Evolutionary conservation across 78 protist species (phyloP).

Genomic region (Dictyostelium intermedium): DNA sequence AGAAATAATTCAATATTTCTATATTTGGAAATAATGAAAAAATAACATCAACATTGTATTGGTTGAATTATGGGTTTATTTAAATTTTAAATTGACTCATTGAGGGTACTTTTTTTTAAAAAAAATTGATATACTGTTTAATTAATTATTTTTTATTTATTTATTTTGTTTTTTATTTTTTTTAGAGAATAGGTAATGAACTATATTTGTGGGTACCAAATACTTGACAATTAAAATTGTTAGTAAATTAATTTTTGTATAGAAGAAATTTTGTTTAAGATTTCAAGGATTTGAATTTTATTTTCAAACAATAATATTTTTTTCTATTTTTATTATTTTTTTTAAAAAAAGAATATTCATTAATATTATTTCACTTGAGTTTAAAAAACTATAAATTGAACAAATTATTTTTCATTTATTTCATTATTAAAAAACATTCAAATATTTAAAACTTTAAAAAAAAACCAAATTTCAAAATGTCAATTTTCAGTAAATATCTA

Average conservation of each 20-base stretch:
- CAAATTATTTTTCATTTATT: not conserved
- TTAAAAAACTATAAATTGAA: not conserved
- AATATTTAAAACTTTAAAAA: not conserved
- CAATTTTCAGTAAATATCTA: not conserved
- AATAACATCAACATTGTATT: not conserved
- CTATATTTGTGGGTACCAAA: not conserved
- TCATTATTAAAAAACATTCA: not conserved
- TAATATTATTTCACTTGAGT: not conserved
- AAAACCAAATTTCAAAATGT: not conserved
- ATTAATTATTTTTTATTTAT: too few species aligned
- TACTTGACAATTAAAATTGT: not conserved
- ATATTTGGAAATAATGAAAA: not conserved
- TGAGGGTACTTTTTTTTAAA: not conserved
- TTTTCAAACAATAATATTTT: not conserved
- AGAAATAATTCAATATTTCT: not conserved
- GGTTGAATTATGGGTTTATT: not conserved
- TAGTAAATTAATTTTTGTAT: not conserved
- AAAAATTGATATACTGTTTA: too few species aligned
- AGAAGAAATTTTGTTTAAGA: not conserved
- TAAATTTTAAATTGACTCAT: not conserved
- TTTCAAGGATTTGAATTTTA: not conserved
- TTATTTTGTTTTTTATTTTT: too few species aligned
- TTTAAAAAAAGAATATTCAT: not conserved
- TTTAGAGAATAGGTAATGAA: not conserved
- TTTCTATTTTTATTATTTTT: not conserved